phyloP scores from a whole-genome alignment of 2,329 filamentous ascomycete genomes.

The Pseudogymnoascus destructans region DNA sequence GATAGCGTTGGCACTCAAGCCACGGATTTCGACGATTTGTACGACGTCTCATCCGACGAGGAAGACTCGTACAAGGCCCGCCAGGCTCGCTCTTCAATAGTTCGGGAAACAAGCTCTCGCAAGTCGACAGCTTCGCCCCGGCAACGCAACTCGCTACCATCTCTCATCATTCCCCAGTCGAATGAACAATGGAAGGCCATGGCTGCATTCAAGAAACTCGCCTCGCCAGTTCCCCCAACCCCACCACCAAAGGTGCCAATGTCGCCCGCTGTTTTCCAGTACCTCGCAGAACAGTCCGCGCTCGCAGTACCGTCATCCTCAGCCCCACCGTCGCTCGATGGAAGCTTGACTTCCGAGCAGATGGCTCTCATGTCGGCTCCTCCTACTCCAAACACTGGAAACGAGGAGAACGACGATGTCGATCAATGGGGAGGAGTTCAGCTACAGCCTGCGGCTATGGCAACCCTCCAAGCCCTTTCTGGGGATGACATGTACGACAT shows the following conservation, averaged over 20 bases:
- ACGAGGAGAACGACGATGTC: constrained; percentile 38
- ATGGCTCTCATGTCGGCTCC: constrained; percentile 73
- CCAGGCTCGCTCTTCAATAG: constrained; percentile 30
- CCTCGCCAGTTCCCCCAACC: constrained; percentile 48
- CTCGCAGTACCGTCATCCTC: constrained; percentile 60
- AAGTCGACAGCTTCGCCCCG: constrained; percentile 24
- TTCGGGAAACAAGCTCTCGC: constrained; percentile 19
- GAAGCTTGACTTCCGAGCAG: constrained; percentile 78
- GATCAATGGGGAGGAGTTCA: constrained; percentile 59
- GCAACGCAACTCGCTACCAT: constrained; percentile 28
- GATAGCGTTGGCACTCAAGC: constrained; percentile 49
- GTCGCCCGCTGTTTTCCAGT: constrained; percentile 60
- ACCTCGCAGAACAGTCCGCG: constrained; percentile 46
- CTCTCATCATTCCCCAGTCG: constrained; percentile 36
- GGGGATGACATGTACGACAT: constrained; percentile 44
- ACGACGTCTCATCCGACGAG: constrained; percentile 66
- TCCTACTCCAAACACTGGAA: constrained; percentile 62
- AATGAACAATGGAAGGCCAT: constrained; percentile 34
- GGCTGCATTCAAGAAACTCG: constrained; percentile 34
- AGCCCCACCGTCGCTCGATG: constrained; percentile 70
- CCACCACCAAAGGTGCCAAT: constrained; percentile 58
- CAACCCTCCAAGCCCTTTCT: constrained; percentile 64
- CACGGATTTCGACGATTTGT: constrained; percentile 75
- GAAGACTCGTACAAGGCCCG: constrained; percentile 41
- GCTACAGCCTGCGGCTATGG: constrained; percentile 68